A percentile compares a stretch with the other conserved stretches of the same genome.
These are phyloP conservation scores for Mucor velutinosus DNA, from an alignment of 371 early-diverging fungal genomes.

Conservation along the genomic window DNA sequence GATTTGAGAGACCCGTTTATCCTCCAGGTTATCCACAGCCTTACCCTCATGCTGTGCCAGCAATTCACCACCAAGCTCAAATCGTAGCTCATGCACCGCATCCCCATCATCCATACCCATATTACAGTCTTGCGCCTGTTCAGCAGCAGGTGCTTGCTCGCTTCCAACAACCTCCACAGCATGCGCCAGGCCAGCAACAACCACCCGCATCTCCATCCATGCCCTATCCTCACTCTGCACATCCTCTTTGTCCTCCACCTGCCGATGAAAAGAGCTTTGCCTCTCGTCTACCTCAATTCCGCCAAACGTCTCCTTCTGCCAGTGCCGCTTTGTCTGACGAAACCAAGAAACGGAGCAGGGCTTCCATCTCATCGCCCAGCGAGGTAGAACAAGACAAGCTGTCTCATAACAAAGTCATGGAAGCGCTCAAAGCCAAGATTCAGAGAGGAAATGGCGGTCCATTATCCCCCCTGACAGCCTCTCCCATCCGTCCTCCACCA, in stretches of 20 bases:
- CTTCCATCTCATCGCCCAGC: constrained; percentile 12
- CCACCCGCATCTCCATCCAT: constrained; percentile 32
- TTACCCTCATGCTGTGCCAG: neutral
- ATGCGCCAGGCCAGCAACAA: neutral
- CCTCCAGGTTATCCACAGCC: neutral
- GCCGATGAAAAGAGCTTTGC: neutral
- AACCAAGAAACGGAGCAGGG: constrained; percentile 13
- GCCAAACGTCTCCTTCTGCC: constrained; percentile 11
- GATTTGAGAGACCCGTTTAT: constrained; percentile 10
- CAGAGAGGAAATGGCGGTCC: constrained; percentile 22
- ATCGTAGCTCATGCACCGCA: neutral
- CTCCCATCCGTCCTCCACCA: neutral
- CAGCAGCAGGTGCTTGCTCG: constrained; percentile 43
- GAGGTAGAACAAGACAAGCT: constrained; percentile 16
- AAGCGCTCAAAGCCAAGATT: constrained; percentile 41
- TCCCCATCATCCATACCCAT: constrained; percentile 8
- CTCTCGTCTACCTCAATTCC: constrained; percentile 4
- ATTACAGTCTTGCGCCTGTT: constrained; percentile 34
- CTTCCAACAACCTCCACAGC: constrained; percentile 19
- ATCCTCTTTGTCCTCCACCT: constrained; percentile 37
- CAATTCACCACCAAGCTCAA: constrained; percentile 10
- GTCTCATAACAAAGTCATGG: constrained; percentile 41
- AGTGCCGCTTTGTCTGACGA: constrained; percentile 8
- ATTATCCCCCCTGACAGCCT: constrained; percentile 17
- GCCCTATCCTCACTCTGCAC: constrained; percentile 41